Percentiles rank a stretch among this genome's conserved stretches.
Evolutionary conservation across 805 yeast genomes (phyloP).

Genomic region (Brettanomyces naardenensis): DNA sequence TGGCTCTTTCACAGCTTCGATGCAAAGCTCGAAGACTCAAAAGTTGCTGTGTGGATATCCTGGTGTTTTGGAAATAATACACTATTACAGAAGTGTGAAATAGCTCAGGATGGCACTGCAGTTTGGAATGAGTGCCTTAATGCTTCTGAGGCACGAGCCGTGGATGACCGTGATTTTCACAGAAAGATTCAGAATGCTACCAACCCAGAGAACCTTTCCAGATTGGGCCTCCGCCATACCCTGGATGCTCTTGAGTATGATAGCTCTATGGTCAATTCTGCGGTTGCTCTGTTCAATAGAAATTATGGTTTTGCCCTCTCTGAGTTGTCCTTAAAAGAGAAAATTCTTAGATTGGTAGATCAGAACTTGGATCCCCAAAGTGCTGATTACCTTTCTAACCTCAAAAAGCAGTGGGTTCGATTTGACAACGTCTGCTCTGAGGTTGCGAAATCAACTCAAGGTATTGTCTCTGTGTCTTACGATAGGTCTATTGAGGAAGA

Average conservation of each 20-base stretch:
- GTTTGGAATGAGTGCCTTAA: slow-evolving; percentile 12
- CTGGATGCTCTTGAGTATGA: slow-evolving; percentile 45
- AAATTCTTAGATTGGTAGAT: slow-evolving; percentile 18
- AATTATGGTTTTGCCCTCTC: slow-evolving; percentile 7
- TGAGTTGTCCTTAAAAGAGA: slow-evolving; percentile 24
- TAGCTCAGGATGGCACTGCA: slow-evolving; percentile 5
- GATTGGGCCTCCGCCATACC: slow-evolving; percentile 36
- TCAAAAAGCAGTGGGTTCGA: slow-evolving; percentile 55
- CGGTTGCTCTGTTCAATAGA: slow-evolving; percentile 20
- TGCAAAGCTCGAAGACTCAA: slow-evolving; percentile 5
- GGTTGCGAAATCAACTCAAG: slow-evolving; percentile 50
- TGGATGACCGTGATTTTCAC: slow-evolving; percentile 7
- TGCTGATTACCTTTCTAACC: slow-evolving; percentile 19
- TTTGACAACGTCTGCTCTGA: slow-evolving; percentile 70
- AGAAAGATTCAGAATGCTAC: slow-evolving; percentile 6
- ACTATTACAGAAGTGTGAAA: slow-evolving; percentile 15
- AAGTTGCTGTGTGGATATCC: slow-evolving; percentile 14
- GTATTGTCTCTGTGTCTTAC: slow-evolving; percentile 37
- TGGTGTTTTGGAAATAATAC: slow-evolving; percentile 19
- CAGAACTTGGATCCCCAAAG: slow-evolving; percentile 15
- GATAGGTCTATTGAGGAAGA: slow-evolving; percentile 10
- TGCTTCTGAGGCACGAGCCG: slow-evolving; percentile 5
- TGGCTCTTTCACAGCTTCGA: slow-evolving; percentile 22
- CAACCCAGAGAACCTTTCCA: slow-evolving; percentile 16
- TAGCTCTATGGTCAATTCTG: slow-evolving; percentile 40